Conservation (phyloP, 805 yeast genomes). For the Starmera quercuum region DNA sequence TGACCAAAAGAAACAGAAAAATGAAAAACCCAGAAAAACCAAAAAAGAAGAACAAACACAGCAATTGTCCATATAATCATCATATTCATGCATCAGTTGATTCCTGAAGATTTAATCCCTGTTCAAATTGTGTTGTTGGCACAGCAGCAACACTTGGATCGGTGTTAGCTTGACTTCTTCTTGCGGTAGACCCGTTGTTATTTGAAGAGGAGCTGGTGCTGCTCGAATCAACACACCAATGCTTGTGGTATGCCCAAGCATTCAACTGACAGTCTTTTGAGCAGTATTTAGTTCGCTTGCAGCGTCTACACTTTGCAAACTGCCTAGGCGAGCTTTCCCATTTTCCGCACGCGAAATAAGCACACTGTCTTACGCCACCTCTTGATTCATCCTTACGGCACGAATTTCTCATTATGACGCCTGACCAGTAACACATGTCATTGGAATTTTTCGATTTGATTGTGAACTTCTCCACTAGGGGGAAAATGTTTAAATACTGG, state of each 20-base stretch:
- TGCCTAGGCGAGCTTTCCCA: slow-evolving; percentile 91
- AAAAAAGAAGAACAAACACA: too few species aligned
- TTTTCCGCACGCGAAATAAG: slow-evolving; percentile 83
- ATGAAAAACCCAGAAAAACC: too few species aligned
- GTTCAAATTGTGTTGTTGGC: too few species aligned
- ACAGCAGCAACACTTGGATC: background rate
- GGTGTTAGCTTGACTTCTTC: background rate
- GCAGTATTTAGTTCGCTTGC: slow-evolving; percentile 93
- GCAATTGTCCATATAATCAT: too few species aligned
- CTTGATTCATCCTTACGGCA: slow-evolving; percentile 82
- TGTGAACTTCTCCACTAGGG: slow-evolving; percentile 88
- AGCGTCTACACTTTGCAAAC: slow-evolving; percentile 90
- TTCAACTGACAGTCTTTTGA: slow-evolving; percentile 84
- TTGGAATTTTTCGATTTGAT: slow-evolving; percentile 53
- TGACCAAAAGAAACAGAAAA: too few species aligned
- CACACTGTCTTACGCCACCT: slow-evolving; percentile 93
- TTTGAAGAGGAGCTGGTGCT: slow-evolving; percentile 6
- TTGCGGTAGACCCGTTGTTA: background rate
- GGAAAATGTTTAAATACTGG: slow-evolving; percentile 64
- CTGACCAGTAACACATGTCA: slow-evolving; percentile 93
- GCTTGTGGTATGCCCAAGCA: slow-evolving; percentile 90
- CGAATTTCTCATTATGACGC: slow-evolving; percentile 94
- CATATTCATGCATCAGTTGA: too few species aligned
- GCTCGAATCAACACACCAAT: slow-evolving; percentile 67
- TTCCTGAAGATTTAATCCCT: too few species aligned